Evolutionary conservation across 192 early-diverging fungal species (phyloP).

Genomic region (Entophlyctis luteolus): DNA sequence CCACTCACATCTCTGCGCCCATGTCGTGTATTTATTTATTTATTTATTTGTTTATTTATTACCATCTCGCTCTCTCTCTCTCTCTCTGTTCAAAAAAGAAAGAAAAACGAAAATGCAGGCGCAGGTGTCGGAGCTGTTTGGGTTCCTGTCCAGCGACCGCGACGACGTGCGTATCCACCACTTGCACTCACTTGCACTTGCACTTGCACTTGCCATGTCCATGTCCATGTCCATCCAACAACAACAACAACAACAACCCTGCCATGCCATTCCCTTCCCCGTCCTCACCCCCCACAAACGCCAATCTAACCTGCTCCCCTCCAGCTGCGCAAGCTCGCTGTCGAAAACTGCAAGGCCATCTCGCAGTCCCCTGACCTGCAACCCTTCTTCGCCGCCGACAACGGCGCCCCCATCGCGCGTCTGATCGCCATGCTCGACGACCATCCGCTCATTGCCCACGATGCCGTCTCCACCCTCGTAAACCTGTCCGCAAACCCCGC

Average conservation of each 20-base stretch:
- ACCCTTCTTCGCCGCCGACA: conserved; percentile 56
- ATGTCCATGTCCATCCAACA: too few relatives aligned
- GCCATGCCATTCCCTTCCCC: too few relatives aligned
- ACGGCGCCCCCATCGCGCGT: conserved; percentile 56
- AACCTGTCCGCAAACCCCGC: conserved; percentile 72
- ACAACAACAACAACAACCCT: too few relatives aligned
- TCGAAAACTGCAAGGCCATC: conserved; percentile 71
- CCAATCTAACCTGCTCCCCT: too few relatives aligned
- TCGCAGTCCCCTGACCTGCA: conserved; percentile 61
- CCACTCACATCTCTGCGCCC: background rate
- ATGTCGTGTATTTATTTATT: too few relatives aligned
- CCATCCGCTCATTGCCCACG: conserved; percentile 75
- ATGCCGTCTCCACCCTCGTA: conserved; percentile 75
- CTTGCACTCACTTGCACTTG: too few relatives aligned
- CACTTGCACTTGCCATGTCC: too few relatives aligned
- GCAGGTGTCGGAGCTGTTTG: conserved; percentile 38
- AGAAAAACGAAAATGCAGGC: background rate
- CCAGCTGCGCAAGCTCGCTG: conserved; percentile 73
- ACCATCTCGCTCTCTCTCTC: background rate
- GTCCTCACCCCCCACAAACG: too few relatives aligned
- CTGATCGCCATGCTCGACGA: conserved; percentile 68
- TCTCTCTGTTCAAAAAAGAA: background rate
- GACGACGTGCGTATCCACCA: conserved; percentile 65
- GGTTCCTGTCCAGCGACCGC: conserved; percentile 66
- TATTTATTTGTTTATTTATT: background rate